These are phyloP conservation scores for Malus orientalis DNA, from an alignment of 306 rosid genomes.

Conservation along the genomic window DNA sequence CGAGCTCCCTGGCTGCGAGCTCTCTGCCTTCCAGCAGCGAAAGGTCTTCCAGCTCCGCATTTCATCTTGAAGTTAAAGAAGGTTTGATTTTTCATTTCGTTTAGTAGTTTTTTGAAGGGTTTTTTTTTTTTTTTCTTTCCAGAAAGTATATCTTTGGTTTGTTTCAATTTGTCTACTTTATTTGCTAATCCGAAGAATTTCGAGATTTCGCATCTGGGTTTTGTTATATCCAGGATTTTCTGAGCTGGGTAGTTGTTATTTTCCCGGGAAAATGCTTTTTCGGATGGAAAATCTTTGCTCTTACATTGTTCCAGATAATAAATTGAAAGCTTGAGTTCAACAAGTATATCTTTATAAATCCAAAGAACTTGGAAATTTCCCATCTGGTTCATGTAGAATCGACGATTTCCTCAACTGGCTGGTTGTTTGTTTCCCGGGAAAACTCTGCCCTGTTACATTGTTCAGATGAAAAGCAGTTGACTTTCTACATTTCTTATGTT, in stretches of 20 bases:
- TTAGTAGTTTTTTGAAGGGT: neutral
- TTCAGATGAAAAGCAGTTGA: neutral
- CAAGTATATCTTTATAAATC: neutral
- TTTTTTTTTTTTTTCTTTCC: neutral
- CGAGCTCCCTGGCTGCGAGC: constrained; percentile 48
- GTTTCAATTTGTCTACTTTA: neutral
- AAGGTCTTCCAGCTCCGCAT: constrained; percentile 59
- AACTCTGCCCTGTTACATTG: neutral
- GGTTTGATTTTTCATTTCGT: constrained; percentile 16
- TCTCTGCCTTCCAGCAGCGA: constrained; percentile 68
- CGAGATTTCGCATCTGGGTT: neutral
- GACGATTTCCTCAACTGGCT: neutral
- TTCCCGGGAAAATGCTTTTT: neutral
- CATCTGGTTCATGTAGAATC: neutral
- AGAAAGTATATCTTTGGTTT: neutral
- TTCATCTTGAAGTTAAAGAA: constrained; percentile 44
- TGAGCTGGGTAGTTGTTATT: neutral
- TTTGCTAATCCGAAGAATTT: neutral
- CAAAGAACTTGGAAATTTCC: neutral
- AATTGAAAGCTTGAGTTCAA: neutral
- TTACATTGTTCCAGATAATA: neutral
- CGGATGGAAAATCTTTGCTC: neutral
- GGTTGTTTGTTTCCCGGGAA: neutral
- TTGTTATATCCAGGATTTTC: neutral
- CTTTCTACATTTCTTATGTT: neutral